phyloP scores from a whole-genome alignment of 331 rosid species.

The Pyrus hybrid region DNA sequence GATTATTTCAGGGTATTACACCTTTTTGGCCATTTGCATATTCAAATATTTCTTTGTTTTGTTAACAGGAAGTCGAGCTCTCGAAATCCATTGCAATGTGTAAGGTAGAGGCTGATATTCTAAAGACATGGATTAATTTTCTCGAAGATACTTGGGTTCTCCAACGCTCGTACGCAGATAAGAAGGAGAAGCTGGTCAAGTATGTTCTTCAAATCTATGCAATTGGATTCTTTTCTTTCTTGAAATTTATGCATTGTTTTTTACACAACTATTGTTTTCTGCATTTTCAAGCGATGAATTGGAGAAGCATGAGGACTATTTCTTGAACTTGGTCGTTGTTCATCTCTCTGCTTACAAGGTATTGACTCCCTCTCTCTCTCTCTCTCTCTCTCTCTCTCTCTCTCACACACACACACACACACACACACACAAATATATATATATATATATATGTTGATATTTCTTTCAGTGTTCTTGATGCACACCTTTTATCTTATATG shows the following conservation, averaged over 20 bases:
- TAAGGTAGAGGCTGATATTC: slow-evolving; percentile 68
- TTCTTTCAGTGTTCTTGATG: background rate
- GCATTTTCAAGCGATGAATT: slow-evolving; percentile 65
- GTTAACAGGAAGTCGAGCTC: slow-evolving; percentile 80
- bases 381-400: background rate
- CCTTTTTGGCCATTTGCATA: slow-evolving; percentile 9
- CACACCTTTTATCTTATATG: slow-evolving; percentile 14
- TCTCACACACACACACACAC: background rate
- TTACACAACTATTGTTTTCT: slow-evolving; percentile 7
- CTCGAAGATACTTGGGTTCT: slow-evolving; percentile 95
- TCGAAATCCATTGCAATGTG: slow-evolving; percentile 62
- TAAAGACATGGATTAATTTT: slow-evolving; percentile 85
- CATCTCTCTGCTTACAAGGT: slow-evolving; percentile 88
- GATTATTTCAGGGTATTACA: background rate
- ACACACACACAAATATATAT: background rate
- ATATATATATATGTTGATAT: background rate
- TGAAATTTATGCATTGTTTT: slow-evolving; percentile 3
- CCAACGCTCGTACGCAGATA: slow-evolving; percentile 55
- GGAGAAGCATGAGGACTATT: slow-evolving; percentile 82
- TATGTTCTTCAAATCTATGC: slow-evolving; percentile 32
- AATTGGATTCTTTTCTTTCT: slow-evolving; percentile 3
- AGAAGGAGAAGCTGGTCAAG: slow-evolving; percentile 73
- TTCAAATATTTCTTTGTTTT: background rate
- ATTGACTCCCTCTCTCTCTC: slow-evolving; percentile 3
- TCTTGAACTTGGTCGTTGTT: slow-evolving; percentile 57